These are phyloP conservation scores for Aspergillus spinulosporus DNA, from an alignment of 2,329 filamentous ascomycete genomes.

Conservation along the genomic window DNA sequence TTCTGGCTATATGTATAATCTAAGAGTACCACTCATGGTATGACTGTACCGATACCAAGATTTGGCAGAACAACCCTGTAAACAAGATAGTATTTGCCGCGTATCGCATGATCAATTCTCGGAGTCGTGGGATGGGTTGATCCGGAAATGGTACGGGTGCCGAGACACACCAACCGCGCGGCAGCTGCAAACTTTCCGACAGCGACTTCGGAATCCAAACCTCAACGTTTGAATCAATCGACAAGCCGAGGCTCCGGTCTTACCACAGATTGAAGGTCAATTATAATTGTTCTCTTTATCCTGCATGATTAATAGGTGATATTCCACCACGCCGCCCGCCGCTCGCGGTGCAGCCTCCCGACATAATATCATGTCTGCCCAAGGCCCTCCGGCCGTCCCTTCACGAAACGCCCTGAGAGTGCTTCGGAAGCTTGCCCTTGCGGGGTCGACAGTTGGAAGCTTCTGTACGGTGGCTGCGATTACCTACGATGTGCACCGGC, in stretches of 20 bases:
- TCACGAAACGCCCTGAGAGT: conserved; percentile 48
- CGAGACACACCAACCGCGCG: conserved; percentile 17
- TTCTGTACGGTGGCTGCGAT: conserved; percentile 44
- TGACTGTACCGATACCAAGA: neutral
- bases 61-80: neutral
- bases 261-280: neutral
- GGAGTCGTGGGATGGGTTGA: conserved; percentile 10
- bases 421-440: conserved; percentile 37
- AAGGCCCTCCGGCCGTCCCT: conserved; percentile 37
- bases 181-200: conserved; percentile 22
- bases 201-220: conserved; percentile 12
- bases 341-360: conserved; percentile 24
- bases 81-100: neutral
- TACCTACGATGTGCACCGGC: conserved; percentile 45
- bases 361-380: conserved; percentile 32
- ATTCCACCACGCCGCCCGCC: conserved; percentile 22
- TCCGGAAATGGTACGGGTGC: conserved; percentile 18
- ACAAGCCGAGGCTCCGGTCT: neutral
- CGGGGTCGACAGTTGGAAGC: conserved; percentile 41
- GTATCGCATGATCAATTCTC: conserved; percentile 4
- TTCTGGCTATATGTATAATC: neutral
- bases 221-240: conserved; percentile 9
- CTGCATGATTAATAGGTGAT: conserved; percentile 21
- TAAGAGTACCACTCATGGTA: neutral
- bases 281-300: neutral